Base-by-base conservation (phyloP, 768 basidiomycete genomes). In the Cystofilobasidium ferigula region DNA sequence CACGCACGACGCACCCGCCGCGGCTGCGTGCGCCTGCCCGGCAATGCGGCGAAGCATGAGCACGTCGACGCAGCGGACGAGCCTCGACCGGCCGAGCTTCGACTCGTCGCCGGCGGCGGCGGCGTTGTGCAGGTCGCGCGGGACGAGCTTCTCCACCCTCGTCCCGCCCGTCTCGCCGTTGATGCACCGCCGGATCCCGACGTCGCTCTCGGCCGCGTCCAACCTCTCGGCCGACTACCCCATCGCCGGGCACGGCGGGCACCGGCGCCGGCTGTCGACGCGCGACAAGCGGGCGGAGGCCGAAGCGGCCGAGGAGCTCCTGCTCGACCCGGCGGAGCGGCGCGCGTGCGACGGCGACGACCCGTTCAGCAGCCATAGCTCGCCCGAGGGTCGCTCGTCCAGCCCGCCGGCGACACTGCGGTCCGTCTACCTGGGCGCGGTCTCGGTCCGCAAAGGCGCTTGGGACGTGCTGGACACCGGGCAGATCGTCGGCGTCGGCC, bases 211-310 rank as follows among this genome's bases (percentile, higher is more conserved):
- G 30, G 60, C 69, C 36, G 72, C 74, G 30, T 72, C 75, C 26
- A 32, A 34, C 26, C 83, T 85, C 61, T 73, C 79, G 0, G 76
- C 81, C 7, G 78, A 82, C 12, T 91, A 89, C 73, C 89, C 89
- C 14, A 81, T 91, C 28, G 89, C 86, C 8, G 87, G 80, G 2
- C 88, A 88, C 71, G 89, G 86, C 24, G 81, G 86, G 43, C 83
- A 89, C 73, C 84, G 86, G 30, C 81, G 87, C 54, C 80, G 87
- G 58, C 80, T 81, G 26, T 86, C 86, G 3, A 88, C 88, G 82
- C 9, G 62, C 77, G 80, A 28, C 75, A 78, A 22, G 62, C 79
- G 81, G 26, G 28, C 48, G 8, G 68, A 69, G 10, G 60, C 62
- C 34, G 66, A 51, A 60, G 67, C n/a, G n/a, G n/a, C n/a, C 45